Evolutionary conservation across 306 rosid species (phyloP), one percentile per base, ranked within the genome.

Genomic region (Senna siamea): DNA sequence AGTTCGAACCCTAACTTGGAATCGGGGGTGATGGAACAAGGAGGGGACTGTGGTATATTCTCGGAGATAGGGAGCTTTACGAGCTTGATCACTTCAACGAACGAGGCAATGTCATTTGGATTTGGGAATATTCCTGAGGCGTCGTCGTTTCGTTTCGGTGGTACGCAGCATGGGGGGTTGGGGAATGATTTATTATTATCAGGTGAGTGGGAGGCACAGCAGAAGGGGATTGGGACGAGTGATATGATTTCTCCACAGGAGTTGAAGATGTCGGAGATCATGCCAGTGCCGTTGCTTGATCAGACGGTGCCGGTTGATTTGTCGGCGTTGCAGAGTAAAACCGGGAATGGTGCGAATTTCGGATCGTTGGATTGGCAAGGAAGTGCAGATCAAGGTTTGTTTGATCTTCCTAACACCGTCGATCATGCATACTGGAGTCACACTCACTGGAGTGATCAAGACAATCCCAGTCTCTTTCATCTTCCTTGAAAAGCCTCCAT

Each of bases 371-470:
- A 94, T 83, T 93, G 98, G 98, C 88, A 91, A 13, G 59, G 84
- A 3, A 60, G 72, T 32, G 85, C 77, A 0, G 98, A 94, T 87
- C 95, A 89, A 75, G 86, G 82, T 62, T 48, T 94, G 80, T 94
- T 87, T 72, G 98, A 94, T 89, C 96, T 94, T 26, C 84, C 95
- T 17, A 87, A 83, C 84, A 69, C 86, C 82, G 93, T 87, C 41
- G 98, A 94, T 89, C 98, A 94, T 35, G 67, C 87, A 47, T 94
- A 94, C 87, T 94, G 98, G 98, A 83, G 51, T 73, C 96, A 87
- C 12, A 47, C 88, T 85, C 94, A 89, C 20, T 94, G 98, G 98
- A 52, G 77, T n/a, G 97, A 94, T 80, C 94, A 82, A 47, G 96
- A 89, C 70, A 86, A 84, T 63, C 73, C 89, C 17, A 62, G 69